These are phyloP conservation scores for Colletotrichum abscissum DNA, from an alignment of 2,329 filamentous ascomycete species.

Conservation along the genomic window DNA sequence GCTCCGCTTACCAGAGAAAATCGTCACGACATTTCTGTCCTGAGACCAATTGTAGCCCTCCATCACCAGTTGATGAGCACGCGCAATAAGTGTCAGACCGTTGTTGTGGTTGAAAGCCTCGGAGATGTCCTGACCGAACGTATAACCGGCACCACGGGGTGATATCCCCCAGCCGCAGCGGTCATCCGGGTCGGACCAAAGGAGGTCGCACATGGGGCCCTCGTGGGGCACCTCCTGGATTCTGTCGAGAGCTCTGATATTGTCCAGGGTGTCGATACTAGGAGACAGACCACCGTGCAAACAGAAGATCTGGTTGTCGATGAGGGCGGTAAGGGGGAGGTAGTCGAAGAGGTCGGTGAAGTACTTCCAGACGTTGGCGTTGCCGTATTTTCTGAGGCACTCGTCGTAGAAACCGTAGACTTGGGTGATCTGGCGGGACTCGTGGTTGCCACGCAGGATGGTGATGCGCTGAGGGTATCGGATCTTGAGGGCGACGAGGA, in stretches of 20 bases:
- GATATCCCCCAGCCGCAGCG: slow-evolving; percentile 96
- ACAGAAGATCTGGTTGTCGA: slow-evolving; percentile 99
- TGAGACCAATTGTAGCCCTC: slow-evolving; percentile 99
- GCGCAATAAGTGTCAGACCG: slow-evolving; percentile 91
- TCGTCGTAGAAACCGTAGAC: slow-evolving; percentile 99
- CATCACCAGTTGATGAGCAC: slow-evolving; percentile 99
- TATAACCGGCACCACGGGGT: slow-evolving; percentile 93
- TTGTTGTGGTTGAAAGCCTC: slow-evolving; percentile 99
- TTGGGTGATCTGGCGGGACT: slow-evolving; percentile 98
- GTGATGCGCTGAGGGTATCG: slow-evolving; percentile 98
- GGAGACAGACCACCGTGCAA: slow-evolving; percentile 96
- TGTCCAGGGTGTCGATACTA: slow-evolving; percentile 95
- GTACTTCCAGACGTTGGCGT: slow-evolving; percentile 99
- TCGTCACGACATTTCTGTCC: slow-evolving; percentile 97
- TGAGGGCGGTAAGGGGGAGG: slow-evolving; percentile 94
- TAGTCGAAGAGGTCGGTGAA: slow-evolving; percentile 99
- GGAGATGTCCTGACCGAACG: slow-evolving; percentile 96
- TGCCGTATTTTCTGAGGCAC: slow-evolving; percentile 98
- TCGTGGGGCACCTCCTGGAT: slow-evolving; percentile 99
- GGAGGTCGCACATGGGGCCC: slow-evolving; percentile 96
- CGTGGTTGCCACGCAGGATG: slow-evolving; percentile 98
- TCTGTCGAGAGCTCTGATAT: slow-evolving; percentile 93
- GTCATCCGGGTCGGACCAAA: slow-evolving; percentile 99
- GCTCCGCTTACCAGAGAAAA: slow-evolving; percentile 84
- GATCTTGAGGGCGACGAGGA: slow-evolving; percentile 97